phyloP scores from a whole-genome alignment of 73 alveolate species.

The Paramecium tetraurelia region DNA sequence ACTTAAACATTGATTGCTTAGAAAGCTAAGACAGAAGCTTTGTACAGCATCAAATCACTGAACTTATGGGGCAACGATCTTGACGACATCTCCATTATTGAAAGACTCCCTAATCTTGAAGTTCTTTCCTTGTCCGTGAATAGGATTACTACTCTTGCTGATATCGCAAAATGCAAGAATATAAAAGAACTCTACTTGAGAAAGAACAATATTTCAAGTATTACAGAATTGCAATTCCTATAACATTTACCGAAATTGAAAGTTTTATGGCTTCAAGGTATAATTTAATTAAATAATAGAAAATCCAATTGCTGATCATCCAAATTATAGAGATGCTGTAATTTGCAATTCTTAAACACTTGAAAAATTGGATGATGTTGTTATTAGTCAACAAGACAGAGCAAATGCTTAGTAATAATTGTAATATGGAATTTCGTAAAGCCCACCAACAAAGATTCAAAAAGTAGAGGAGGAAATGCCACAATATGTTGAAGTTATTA shows the following conservation, averaged over 20 bases:
- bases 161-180: constrained; percentile 73
- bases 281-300: constrained; percentile 55
- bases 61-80: constrained; percentile 91
- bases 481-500: background rate
- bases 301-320: constrained; percentile 86
- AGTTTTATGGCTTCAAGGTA: constrained; percentile 88
- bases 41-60: constrained; percentile 76
- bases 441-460: background rate
- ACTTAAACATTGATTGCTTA: constrained; percentile 34
- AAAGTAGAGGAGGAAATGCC: background rate
- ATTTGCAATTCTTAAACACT: constrained; percentile 79
- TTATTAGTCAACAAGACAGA: constrained; percentile 72
- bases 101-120: constrained; percentile 87
- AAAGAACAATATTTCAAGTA: constrained; percentile 81
- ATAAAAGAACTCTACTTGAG: constrained; percentile 90
- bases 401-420: constrained; percentile 52
- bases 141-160: constrained; percentile 78
- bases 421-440: background rate
- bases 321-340: constrained; percentile 80
- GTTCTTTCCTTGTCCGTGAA: constrained; percentile 84
- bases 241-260: constrained; percentile 70
- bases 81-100: constrained; percentile 80
- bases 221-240: constrained; percentile 80
- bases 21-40: constrained; percentile 54
- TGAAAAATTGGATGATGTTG: constrained; percentile 81